A percentile compares a stretch with the other conserved stretches of the same genome.
Evolutionary conservation across 805 yeast species (phyloP).

Genomic region (Sungouiella blattae): DNA sequence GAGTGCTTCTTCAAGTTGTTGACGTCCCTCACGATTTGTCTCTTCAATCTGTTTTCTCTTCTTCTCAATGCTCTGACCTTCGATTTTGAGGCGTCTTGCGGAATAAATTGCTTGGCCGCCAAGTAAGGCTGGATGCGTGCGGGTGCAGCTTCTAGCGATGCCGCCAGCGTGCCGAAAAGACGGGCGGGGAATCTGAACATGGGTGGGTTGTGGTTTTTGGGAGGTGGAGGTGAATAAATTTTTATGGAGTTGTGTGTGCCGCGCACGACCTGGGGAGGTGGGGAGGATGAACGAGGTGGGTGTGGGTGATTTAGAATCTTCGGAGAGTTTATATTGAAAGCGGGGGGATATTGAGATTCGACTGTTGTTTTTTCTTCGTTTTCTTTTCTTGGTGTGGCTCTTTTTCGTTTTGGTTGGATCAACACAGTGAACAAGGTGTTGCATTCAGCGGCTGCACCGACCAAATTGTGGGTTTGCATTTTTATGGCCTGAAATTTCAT

Average conservation of each 20-base stretch:
- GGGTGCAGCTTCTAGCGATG: slow-evolving; percentile 7
- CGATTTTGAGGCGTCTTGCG: slow-evolving; percentile 28
- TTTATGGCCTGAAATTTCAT: too few relatives aligned
- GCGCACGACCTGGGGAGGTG: slow-evolving; percentile 4
- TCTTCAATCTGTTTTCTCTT: slow-evolving; percentile 38
- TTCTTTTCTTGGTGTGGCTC: too few relatives aligned
- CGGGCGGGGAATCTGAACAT: slow-evolving; percentile 12
- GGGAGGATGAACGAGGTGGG: background rate
- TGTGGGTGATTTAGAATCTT: too few relatives aligned
- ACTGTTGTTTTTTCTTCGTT: too few relatives aligned
- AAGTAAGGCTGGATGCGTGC: slow-evolving; percentile 10
- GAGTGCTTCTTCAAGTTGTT: slow-evolving; percentile 40
- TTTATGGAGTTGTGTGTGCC: background rate
- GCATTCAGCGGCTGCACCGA: too few relatives aligned
- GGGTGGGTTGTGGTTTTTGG: background rate
- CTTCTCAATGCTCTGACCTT: slow-evolving; percentile 33
- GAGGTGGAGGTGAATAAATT: slow-evolving; percentile 1
- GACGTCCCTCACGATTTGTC: slow-evolving; percentile 35
- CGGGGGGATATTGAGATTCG: too few relatives aligned
- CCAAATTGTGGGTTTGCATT: too few relatives aligned
- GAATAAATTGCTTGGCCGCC: slow-evolving; percentile 38
- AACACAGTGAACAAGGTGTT: too few relatives aligned
- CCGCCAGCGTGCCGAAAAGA: slow-evolving; percentile 4
- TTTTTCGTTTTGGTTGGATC: too few relatives aligned
- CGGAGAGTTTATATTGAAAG: too few relatives aligned